Base-by-base conservation (phyloP, 2,329 filamentous ascomycete species). In the Diaporthe aspalathi region DNA sequence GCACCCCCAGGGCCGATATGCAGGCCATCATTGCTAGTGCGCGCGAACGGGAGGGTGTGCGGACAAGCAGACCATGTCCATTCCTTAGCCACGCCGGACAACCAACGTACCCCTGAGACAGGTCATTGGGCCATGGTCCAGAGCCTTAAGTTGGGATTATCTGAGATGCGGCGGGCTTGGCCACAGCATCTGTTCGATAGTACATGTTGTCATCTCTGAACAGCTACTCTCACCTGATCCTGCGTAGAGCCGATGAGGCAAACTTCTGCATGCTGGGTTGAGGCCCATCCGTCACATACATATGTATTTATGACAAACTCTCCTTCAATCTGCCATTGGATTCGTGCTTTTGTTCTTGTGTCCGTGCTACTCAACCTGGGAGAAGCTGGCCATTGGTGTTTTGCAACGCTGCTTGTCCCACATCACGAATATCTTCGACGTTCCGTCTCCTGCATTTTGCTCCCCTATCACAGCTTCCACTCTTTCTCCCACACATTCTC, bases 131-230 rank as follows among this genome's bases (percentile, higher is more conserved):
- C 4, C 53, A 24, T 40, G 47, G 60, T 17, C 62, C 54, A 67
- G 54, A 50, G 16, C 8, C 47, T 7, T 27, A 32, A 22, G 32
- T 54, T 20, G 66, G 17, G 45, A 7, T 32, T 20, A 38, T 38
- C 16, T 14, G 27, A 32, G 43, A 45, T 14, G 2, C n/a, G 14
- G 40, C 22, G 49, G 22, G 57, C 35, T 17, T 43, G 5, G 38
- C 24, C n/a, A 54, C 56, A 35, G 40, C 16, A 72, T 54, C 7
- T 16, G 22, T 32, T 54, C 62, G 52, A 72, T 70, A 67, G 70
- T 63, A 22, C 32, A 27, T 70, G 47, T 40, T 56, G 11, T 29
- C 60, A 63, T 40, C 16, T 17, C 24, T 60, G 35, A 62, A 29
- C 49, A 27, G 7, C 20, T 22, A 14, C 16, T n/a, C 32, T 47